Evolutionary conservation across 768 basidiomycete species (phyloP).

Genomic region (Harrya chromipes): DNA sequence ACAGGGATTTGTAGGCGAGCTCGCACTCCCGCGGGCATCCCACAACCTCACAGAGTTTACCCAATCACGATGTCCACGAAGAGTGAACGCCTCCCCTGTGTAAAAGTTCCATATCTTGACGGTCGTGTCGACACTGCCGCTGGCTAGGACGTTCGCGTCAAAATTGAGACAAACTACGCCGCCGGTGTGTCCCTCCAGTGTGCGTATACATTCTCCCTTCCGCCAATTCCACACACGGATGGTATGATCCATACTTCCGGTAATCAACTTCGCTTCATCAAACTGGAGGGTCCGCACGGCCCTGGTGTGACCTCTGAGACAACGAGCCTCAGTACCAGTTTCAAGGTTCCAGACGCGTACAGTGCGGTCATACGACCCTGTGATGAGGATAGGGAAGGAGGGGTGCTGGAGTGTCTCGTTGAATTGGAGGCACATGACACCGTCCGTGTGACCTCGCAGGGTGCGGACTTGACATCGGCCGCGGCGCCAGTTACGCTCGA

Average conservation of each 20-base stretch:
- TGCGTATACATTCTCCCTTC: conserved; percentile 81
- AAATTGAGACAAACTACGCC: conserved; percentile 91
- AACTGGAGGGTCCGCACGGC: conserved; percentile 94
- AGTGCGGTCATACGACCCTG: conserved; percentile 95
- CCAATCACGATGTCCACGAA: conserved; percentile 94
- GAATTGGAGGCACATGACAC: conserved; percentile 97
- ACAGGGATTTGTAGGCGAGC: conserved; percentile 15
- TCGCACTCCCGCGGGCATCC: conserved; percentile 47
- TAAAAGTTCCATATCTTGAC: conserved; percentile 95
- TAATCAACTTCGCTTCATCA: conserved; percentile 92
- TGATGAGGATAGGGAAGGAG: conserved; percentile 91
- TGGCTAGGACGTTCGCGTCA: conserved; percentile 87
- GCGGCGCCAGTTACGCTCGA: conserved; percentile 97
- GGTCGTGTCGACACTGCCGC: conserved; percentile 91
- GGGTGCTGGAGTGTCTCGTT: conserved; percentile 80
- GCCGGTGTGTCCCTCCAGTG: conserved; percentile 85
- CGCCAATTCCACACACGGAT: conserved; percentile 98
- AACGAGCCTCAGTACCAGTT: conserved; percentile 78
- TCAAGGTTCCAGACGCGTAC: conserved; percentile 96
- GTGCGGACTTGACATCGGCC: conserved; percentile 84
- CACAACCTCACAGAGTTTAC: conserved; percentile 94
- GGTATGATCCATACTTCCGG: conserved; percentile 94
- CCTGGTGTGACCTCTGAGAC: conserved; percentile 85
- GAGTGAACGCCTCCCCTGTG: conserved; percentile 86
- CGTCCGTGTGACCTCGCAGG: conserved; percentile 90